Conservation (phyloP, 306 rosid species). For the Vigna trinervia region DNA sequence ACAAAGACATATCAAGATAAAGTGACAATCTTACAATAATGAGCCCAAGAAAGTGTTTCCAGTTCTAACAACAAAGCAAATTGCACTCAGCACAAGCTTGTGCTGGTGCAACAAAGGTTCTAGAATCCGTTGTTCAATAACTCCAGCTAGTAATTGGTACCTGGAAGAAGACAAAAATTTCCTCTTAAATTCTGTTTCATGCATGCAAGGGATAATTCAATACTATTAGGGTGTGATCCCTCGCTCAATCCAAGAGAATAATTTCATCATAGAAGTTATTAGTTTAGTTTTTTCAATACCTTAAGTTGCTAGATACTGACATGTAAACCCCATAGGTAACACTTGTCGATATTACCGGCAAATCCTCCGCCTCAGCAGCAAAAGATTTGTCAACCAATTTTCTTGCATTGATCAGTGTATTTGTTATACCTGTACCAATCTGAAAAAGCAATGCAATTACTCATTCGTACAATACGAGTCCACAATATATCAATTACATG, state of each 20-base stretch:
- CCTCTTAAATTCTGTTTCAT: conserved; percentile 28
- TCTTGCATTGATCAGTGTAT: conserved; percentile 71
- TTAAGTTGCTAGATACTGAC: conserved; percentile 91
- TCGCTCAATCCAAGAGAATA: conserved; percentile 13
- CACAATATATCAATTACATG: conserved; percentile 14
- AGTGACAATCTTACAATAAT: conserved; percentile 62
- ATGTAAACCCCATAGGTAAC: conserved; percentile 86
- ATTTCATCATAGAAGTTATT: conserved; percentile 5
- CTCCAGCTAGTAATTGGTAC: conserved; percentile 81
- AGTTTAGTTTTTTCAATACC: conserved; percentile 50
- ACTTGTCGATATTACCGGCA: conserved; percentile 82
- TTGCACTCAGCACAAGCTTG: conserved; percentile 73
- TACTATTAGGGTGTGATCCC: conserved; percentile 4
- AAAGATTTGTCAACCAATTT: conserved; percentile 76
- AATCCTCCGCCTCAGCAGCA: conserved; percentile 83
- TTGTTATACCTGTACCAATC: conserved; percentile 94
- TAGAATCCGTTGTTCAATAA: conserved; percentile 79
- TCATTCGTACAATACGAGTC: neutral
- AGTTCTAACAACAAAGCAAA: conserved; percentile 79
- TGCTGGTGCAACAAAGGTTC: conserved; percentile 78
- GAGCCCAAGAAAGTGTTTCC: conserved; percentile 94
- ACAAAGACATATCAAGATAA: neutral
- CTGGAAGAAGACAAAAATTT: conserved; percentile 47
- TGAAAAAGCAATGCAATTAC: conserved; percentile 40
- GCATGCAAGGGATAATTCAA: conserved; percentile 15